These are phyloP conservation scores for Aspergillus proliferans DNA, from an alignment of 2,329 filamentous ascomycete genomes.

Conservation along the genomic window DNA sequence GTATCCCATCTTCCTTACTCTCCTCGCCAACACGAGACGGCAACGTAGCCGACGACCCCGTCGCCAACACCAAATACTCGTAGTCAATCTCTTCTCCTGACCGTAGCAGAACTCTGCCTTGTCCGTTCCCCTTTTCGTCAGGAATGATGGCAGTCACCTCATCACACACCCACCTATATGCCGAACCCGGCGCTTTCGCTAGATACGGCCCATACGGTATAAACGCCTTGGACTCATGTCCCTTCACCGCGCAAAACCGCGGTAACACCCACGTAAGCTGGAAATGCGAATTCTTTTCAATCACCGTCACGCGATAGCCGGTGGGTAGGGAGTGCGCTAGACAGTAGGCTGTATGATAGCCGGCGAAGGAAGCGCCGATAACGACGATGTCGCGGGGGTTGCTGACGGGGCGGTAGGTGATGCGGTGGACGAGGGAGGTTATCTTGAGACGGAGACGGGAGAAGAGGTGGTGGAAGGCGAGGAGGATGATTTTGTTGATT, in stretches of 20 bases:
- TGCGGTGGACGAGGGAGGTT: constrained; percentile 5
- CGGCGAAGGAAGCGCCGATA: constrained; percentile 55
- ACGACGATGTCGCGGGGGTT: constrained; percentile 46
- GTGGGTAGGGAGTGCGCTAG: constrained; percentile 47
- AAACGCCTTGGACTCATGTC: constrained; percentile 54
- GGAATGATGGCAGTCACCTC: constrained; percentile 34
- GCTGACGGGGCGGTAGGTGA: constrained; percentile 7
- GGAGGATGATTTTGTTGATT: constrained; percentile 2
- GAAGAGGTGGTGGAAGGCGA: constrained; percentile 1
- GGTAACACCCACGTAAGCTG: constrained; percentile 58
- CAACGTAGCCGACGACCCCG: constrained; percentile 45
- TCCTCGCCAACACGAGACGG: constrained; percentile 45
- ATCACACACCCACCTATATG: constrained; percentile 38
- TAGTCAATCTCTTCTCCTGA: constrained; percentile 45
- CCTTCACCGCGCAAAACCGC: constrained; percentile 51
- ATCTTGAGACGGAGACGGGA: neutral
- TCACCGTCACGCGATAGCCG: constrained; percentile 48
- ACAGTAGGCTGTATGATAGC: constrained; percentile 44
- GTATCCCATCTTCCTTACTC: constrained; percentile 39
- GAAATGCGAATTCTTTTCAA: constrained; percentile 58
- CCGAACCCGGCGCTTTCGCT: constrained; percentile 27
- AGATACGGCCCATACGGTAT: constrained; percentile 51
- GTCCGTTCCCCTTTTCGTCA: neutral
- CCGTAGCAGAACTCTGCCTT: constrained; percentile 35
- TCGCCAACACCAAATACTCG: constrained; percentile 54